Conservation (phyloP, 2,329 filamentous ascomycete species). For the Ascosphaera aggregata region DNA sequence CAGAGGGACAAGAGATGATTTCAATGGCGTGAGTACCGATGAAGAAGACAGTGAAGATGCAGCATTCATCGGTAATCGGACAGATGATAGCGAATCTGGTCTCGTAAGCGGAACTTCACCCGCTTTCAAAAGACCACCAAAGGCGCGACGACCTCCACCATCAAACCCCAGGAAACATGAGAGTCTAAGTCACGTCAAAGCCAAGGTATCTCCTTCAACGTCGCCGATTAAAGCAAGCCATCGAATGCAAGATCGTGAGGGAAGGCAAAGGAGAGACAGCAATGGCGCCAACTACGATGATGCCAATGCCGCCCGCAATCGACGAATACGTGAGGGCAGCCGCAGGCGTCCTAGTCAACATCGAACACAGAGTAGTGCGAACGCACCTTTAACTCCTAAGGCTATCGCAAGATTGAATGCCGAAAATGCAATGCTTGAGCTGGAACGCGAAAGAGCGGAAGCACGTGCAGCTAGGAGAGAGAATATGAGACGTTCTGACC, state of each 20-base stretch:
- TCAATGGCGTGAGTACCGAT: background rate
- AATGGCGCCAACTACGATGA: conserved; percentile 10
- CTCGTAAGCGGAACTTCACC: conserved; percentile 3
- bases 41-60: conserved; percentile 4
- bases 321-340: conserved; percentile 7
- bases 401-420: conserved; percentile 4
- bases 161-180: conserved; percentile 1
- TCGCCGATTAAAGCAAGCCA: conserved; percentile 15
- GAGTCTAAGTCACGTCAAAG: conserved; percentile 11
- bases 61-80: conserved; percentile 6
- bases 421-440: conserved; percentile 3
- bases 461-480: conserved; percentile 6
- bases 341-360: conserved; percentile 8
- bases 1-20: conserved; percentile 1
- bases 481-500: conserved; percentile 4
- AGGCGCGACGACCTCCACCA: conserved; percentile 2
- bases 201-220: conserved; percentile 15
- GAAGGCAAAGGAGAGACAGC: conserved; percentile 9
- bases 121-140: background rate
- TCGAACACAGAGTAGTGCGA: conserved; percentile 3
- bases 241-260: conserved; percentile 13
- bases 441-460: conserved; percentile 4
- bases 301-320: conserved; percentile 8
- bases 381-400: conserved; percentile 2
- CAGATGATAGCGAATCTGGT: conserved; percentile 6